These are phyloP conservation scores for Talaromyces sp. DNA, from an alignment of 2,329 filamentous ascomycete genomes.

Conservation along the genomic window DNA sequence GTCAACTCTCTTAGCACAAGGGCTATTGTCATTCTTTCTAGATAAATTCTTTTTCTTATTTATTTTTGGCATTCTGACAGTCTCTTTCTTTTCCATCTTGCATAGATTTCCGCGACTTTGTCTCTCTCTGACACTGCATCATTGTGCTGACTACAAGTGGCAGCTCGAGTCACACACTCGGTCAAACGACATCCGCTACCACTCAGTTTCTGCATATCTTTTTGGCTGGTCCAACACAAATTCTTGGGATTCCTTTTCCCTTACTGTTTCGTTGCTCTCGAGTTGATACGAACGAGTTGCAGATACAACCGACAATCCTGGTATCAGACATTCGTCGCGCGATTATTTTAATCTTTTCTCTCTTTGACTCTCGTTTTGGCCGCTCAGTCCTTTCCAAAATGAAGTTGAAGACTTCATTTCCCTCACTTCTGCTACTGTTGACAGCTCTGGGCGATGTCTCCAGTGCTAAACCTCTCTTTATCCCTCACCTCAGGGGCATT, in stretches of 20 bases:
- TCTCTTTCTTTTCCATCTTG: neutral
- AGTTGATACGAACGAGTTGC: neutral
- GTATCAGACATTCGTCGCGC: neutral
- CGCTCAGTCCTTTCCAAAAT: neutral
- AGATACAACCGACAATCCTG: neutral
- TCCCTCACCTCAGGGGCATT: neutral
- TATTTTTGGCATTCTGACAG: neutral
- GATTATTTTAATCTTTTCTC: neutral
- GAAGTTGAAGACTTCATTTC: neutral
- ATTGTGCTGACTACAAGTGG: neutral
- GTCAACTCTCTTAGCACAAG: neutral
- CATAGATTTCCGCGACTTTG: neutral
- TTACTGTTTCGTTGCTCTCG: neutral
- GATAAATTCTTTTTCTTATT: neutral
- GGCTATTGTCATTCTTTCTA: slow-evolving; percentile 7
- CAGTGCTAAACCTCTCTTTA: neutral
- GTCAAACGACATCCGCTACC: neutral
- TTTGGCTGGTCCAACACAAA: neutral
- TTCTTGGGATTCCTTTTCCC: too few species aligned
- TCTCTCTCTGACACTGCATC: neutral
- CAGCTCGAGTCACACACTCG: neutral
- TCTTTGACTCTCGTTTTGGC: neutral
- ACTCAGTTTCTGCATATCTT: neutral
- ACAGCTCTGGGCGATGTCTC: neutral
- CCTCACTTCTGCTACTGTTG: neutral